Evolutionary conservation across 805 yeast genomes (phyloP).

Genomic region (Candida germanica): DNA sequence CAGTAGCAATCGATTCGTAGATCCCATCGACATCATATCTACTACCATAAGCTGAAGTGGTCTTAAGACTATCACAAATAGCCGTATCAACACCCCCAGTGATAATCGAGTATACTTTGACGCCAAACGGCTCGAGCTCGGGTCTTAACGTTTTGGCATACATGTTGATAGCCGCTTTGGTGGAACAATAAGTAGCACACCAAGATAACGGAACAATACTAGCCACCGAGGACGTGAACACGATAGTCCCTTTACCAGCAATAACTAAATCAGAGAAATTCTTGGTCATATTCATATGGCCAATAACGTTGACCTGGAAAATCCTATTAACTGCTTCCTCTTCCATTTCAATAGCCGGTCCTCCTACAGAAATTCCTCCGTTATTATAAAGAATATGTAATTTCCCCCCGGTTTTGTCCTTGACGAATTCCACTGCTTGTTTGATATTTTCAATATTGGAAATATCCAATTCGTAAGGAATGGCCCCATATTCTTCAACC

Average conservation of each 20-base stretch:
- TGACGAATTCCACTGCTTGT: constrained; percentile 19
- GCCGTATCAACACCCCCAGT: constrained; percentile 20
- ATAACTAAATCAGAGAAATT: constrained; percentile 29
- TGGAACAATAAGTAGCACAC: constrained; percentile 29
- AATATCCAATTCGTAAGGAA: constrained; percentile 33
- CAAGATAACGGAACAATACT: constrained; percentile 31
- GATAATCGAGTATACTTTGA: constrained; percentile 16
- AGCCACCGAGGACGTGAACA: constrained; percentile 37
- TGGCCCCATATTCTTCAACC: constrained; percentile 21
- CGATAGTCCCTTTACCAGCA: constrained; percentile 31
- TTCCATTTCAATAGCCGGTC: constrained; percentile 31
- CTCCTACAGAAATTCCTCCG: constrained; percentile 31
- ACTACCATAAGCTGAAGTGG: neutral
- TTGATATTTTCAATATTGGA: constrained; percentile 27
- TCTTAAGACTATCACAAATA: constrained; percentile 9
- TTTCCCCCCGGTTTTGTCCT: constrained; percentile 25
- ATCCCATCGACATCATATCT: constrained; percentile 12
- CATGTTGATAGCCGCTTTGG: constrained; percentile 25
- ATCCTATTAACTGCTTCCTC: constrained; percentile 17
- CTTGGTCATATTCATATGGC: constrained; percentile 34
- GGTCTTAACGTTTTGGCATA: constrained; percentile 16
- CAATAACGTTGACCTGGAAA: constrained; percentile 39
- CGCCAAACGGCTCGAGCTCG: constrained; percentile 18
- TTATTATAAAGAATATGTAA: constrained; percentile 40
- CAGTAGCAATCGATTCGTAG: constrained; percentile 17